Percentiles rank a stretch among this genome's conserved stretches.
Evolutionary conservation across 495 filamentous ascomycete genomes (phyloP).

Genomic region (Aspergillus indologenus): DNA sequence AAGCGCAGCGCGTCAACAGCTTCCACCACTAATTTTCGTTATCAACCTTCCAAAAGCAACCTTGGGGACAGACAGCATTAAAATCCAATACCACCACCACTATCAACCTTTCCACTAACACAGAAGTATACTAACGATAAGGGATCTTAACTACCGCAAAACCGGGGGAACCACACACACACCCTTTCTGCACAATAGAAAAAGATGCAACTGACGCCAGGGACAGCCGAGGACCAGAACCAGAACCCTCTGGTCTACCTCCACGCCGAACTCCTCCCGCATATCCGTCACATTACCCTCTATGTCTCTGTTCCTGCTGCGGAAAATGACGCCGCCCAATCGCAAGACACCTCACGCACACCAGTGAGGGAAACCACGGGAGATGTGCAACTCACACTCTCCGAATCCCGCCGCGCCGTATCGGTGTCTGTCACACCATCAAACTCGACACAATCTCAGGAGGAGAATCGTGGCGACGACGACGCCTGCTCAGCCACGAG

Average conservation of each 20-base stretch:
- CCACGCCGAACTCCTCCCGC: constrained; percentile 83
- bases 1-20: too few species aligned
- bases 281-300: constrained; percentile 81
- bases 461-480: too few species aligned
- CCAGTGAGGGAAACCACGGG: constrained; percentile 32
- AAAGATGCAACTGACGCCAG: background rate
- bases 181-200: too few species aligned
- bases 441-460: too few species aligned
- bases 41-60: too few species aligned
- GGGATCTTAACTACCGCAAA: too few species aligned
- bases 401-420: constrained; percentile 40
- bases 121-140: background rate
- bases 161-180: too few species aligned
- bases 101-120: background rate
- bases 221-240: background rate
- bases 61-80: too few species aligned
- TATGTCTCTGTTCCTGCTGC: constrained; percentile 59
- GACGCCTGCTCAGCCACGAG: too few species aligned
- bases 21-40: too few species aligned
- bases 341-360: background rate
- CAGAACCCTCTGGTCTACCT: constrained; percentile 41
- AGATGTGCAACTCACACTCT: constrained; percentile 32
- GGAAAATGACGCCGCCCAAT: background rate
- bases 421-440: constrained; percentile 42
- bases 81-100: too few species aligned